Evolutionary conservation across 768 basidiomycete species (phyloP), one percentile per base, ranked within the genome.

Genomic region (Grammothele lineata): DNA sequence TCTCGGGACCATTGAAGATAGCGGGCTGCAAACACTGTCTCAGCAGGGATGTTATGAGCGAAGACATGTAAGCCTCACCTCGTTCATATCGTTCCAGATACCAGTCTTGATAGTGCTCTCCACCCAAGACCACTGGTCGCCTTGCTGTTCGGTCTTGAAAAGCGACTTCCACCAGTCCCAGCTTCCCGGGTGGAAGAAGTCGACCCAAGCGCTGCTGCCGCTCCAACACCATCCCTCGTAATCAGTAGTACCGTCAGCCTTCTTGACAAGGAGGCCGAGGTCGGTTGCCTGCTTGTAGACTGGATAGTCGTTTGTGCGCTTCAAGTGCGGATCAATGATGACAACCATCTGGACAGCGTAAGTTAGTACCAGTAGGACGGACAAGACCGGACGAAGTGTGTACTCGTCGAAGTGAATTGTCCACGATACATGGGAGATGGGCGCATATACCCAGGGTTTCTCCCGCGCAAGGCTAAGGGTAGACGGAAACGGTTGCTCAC

Each of bases 71-170:
- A 30, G 5, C 47, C 73, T 7, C 41, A 92, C 92, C 80, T 98
- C 96, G 56, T 97, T 97, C 96, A 99, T 99, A 62, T 99, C 96
- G 62, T 98, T 98, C 96, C 96, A 99, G 56, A 98, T 92, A 63
- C 85, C 85, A 12, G 97, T 77, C 55, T 81, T 78, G 24, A 84
- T 80, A 2, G 91, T 92, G 55, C 93, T 88, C 53, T 88, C 68
- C 0, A 73, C 78, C 86, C 90, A 91, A 6, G 80, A 70, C 78
- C 83, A 91, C n/a, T 73, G 67, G 37, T 73, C 77, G 50, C 72
- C 67, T 51, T 72, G 58, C 71, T 67, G 39, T 70, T 73, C 66
- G 8, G 72, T 73, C 65, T 85, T 85, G 74, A 96, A 98, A 48
- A 95, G 72, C 4, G 74, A 72, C 49, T 74, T 84, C 94, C 94